Percentiles rank a stretch among this genome's conserved stretches.
Evolutionary conservation across 2,329 filamentous ascomycete genomes (phyloP).

Genomic region (Achaetomium macrosporum): DNA sequence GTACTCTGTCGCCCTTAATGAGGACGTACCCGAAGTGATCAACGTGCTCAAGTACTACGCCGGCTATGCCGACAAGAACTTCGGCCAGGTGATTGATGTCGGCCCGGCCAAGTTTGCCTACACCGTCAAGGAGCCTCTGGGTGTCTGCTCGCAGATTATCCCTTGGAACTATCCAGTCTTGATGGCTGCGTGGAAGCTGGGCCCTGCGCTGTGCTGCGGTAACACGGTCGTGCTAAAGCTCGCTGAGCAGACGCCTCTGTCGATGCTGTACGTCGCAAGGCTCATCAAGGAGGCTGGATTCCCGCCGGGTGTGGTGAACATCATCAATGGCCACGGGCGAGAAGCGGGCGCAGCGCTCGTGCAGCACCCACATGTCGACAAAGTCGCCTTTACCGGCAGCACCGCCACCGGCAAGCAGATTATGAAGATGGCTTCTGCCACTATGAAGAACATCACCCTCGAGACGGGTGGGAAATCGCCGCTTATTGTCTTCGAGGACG

Average conservation of each 20-base stretch:
- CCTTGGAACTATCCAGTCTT: constrained; percentile 76
- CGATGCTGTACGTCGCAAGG: constrained; percentile 55
- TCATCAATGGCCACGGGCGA: constrained; percentile 62
- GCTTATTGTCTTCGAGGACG: constrained; percentile 56
- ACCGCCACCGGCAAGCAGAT: constrained; percentile 64
- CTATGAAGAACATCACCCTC: constrained; percentile 55
- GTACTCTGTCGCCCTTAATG: constrained; percentile 57
- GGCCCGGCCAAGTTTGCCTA: constrained; percentile 67
- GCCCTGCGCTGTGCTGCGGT: constrained; percentile 60
- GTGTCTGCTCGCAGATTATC: constrained; percentile 71
- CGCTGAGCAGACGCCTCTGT: constrained; percentile 59
- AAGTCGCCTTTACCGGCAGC: constrained; percentile 67
- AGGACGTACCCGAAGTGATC: constrained; percentile 50
- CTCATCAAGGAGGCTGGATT: constrained; percentile 69
- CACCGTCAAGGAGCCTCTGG: constrained; percentile 68
- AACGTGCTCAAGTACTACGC: constrained; percentile 66
- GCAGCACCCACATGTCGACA: constrained; percentile 58
- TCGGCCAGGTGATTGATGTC: constrained; percentile 71
- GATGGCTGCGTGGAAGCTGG: constrained; percentile 74
- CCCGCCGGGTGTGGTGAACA: constrained; percentile 68
- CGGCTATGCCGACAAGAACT: constrained; percentile 74
- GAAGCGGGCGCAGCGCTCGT: constrained; percentile 61
- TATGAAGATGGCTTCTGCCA: constrained; percentile 63
- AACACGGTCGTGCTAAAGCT: constrained; percentile 60
- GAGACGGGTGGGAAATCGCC: constrained; percentile 60